Evolutionary conservation across 805 yeast genomes (phyloP), one percentile per base, ranked within the genome.

Genomic region (Kluyveromyces wickerhamii): DNA sequence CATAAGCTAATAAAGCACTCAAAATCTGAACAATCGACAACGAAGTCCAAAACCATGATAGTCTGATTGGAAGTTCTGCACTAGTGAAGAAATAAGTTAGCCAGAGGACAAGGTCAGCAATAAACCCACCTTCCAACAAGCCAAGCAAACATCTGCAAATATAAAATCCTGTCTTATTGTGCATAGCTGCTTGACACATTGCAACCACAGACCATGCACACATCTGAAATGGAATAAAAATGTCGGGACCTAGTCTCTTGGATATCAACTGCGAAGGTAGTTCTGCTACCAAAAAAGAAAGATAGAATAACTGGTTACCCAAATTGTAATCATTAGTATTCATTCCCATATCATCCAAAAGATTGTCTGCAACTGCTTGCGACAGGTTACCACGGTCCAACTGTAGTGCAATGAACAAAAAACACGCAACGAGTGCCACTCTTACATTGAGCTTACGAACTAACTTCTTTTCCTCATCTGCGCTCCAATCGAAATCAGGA

Each of bases 21-120:
- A 54, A 35, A 27, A 72, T 68, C 29, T 60, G 62, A 1, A 78
- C 69, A 23, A 67, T 39, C 1, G 77, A 69, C 34, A 66, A 59
- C 2, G 79, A 65, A 9, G 73, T 65, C 70, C 79, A 79, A 51
- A 79, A 78, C 49, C 66, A 67, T 0, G 82, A 71, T 19, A 79
- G 59, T 36, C 86, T 63, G 21, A 74, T 54, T 1, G 82, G 64
- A 13, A 79, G 60, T 52, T 80, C 87, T 21, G 63, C 55, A 14
- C 72, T 50, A 7, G 75, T 79, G 59, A 71, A 80, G 54, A 79
- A 80, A 52, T 77, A 79, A 4, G 80, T 69, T 51, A 80, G 58
- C 79, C 82, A 80, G 34, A 79, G 59, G 30, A 72, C 65, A 15
- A 72, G 54, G 44, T 78, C 85, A 13, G 79, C 77, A 36, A 79